Percentiles rank a stretch among this genome's conserved stretches.
These are phyloP conservation scores for Phyllosticta citribraziliensis DNA, from an alignment of 2,329 filamentous ascomycete genomes.

Conservation along the genomic window DNA sequence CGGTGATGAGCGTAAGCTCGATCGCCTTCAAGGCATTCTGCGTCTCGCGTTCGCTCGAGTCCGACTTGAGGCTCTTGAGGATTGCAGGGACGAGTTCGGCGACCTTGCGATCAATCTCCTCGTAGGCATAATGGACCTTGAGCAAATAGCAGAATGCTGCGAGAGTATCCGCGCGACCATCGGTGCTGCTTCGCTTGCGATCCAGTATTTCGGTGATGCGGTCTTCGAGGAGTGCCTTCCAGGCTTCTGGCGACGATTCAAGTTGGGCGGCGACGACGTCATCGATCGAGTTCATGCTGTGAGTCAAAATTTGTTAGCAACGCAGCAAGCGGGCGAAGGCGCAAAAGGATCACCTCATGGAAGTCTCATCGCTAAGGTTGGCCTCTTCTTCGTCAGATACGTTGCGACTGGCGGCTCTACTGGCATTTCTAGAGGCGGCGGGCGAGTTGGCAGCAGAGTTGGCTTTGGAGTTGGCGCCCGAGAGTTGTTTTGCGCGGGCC, in stretches of 20 bases:
- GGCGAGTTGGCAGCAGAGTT: conserved; percentile 50
- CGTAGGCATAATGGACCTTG: conserved; percentile 57
- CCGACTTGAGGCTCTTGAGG: conserved; percentile 59
- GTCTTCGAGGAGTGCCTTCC: conserved; percentile 53
- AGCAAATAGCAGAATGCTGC: conserved; percentile 54
- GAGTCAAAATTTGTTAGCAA: not conserved
- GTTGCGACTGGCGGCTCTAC: conserved; percentile 48
- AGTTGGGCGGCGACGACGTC: conserved; percentile 47
- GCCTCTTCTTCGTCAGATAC: conserved; percentile 55
- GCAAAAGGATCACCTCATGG: conserved; percentile 38
- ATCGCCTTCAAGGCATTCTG: conserved; percentile 63
- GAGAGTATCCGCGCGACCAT: conserved; percentile 58
- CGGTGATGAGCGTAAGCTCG: conserved; percentile 58
- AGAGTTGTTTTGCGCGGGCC: conserved; percentile 47
- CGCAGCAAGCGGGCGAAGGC: not conserved
- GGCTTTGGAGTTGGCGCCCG: conserved; percentile 48
- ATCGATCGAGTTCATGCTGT: conserved; percentile 56
- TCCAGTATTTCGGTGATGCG: conserved; percentile 63
- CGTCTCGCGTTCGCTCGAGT: conserved; percentile 58
- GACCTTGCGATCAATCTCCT: conserved; percentile 50
- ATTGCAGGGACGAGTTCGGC: conserved; percentile 56
- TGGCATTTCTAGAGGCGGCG: conserved; percentile 41
- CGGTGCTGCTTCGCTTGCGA: conserved; percentile 67
- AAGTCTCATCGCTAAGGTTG: conserved; percentile 50
- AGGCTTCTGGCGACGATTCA: conserved; percentile 40